Conservation (phyloP, 805 yeast species). For the Yueomyces sinensis region DNA sequence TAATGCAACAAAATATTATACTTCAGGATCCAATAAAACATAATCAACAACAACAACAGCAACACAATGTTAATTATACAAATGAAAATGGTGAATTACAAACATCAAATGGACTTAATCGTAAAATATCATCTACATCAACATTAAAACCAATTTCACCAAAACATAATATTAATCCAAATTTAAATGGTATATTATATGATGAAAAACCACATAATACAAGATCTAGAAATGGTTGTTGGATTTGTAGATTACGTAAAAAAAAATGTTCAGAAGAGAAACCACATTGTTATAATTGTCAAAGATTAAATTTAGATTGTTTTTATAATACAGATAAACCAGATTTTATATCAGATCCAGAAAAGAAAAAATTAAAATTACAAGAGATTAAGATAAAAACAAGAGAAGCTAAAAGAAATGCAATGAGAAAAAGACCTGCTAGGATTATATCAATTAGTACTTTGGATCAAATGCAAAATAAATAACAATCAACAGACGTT, state of each 20-base stretch:
- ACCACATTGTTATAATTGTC: constrained; percentile 49
- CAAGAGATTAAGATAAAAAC: constrained; percentile 37
- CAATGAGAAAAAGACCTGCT: constrained; percentile 19
- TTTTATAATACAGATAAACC: constrained; percentile 42
- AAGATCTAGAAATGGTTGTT: constrained; percentile 52
- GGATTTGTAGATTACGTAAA: constrained; percentile 67
- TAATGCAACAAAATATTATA: too few species aligned
- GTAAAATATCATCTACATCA: constrained; percentile 3
- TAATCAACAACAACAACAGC: neutral
- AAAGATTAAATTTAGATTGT: constrained; percentile 41
- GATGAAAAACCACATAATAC: constrained; percentile 9
- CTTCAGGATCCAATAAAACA: too few species aligned
- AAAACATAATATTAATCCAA: constrained; percentile 5
- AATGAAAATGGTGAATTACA: neutral
- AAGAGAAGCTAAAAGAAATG: constrained; percentile 28
- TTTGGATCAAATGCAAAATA: too few species aligned
- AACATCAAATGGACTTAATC: neutral
- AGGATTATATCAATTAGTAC: neutral
- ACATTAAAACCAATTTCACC: constrained; percentile 8
- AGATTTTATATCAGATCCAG: constrained; percentile 34
- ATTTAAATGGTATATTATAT: too few species aligned
- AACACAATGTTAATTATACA: neutral
- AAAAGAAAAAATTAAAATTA: constrained; percentile 31
- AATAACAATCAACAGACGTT: too few species aligned
- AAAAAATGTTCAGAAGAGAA: constrained; percentile 58